Base-by-base conservation (phyloP, 2,329 filamentous ascomycete genomes). In the Monosporascus cannonballus region DNA sequence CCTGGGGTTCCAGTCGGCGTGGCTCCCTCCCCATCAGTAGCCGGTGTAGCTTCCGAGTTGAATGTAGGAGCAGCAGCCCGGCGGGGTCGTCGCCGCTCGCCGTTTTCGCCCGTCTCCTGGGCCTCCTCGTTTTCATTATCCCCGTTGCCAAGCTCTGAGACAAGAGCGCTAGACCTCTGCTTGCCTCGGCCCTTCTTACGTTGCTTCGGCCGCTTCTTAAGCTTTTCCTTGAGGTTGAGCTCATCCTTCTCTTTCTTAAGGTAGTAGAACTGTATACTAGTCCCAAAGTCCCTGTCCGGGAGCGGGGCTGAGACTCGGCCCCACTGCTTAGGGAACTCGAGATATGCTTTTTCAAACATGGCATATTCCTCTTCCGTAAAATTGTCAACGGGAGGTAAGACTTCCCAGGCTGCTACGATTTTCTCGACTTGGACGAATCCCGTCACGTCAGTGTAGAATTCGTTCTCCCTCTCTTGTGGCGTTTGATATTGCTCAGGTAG, bases 201-300 rank as follows among this genome's bases (percentile, higher is more conserved):
- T 63, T 77, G 76, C 67, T 77, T 81, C 54, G 77, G 81, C 68
- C 81, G 83, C 70, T 77, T 83, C 68, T 82, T 85, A 30, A 87
- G 76, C 69, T 88, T 89, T 64, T 89, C 86, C 67, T 92, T 90
- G 55, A 92, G 84, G 56, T 89, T 85, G 42, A 84, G 80, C 47
- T 84, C 78, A 71, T 86, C 87, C 71, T 83, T 93, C 66, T 88
- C 89, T 72, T 84, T 94, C 65, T 86, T 89, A 56, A 89, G 77
- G 68, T 94, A 94, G 70, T 94, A 94, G 68, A 92, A 90, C 65
- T 90, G 86, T 60, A 94, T 94, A 68, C 87, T 90, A 47, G 88
- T 82, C 58, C 87, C 86, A 69, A 90, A 91, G 61, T 88, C 84
- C 24, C 89, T 83, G 30, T 79, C 76, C 1, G 80, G 79, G 6